Conservation (phyloP, 345 rosid species). For the Camelina neglecta region DNA sequence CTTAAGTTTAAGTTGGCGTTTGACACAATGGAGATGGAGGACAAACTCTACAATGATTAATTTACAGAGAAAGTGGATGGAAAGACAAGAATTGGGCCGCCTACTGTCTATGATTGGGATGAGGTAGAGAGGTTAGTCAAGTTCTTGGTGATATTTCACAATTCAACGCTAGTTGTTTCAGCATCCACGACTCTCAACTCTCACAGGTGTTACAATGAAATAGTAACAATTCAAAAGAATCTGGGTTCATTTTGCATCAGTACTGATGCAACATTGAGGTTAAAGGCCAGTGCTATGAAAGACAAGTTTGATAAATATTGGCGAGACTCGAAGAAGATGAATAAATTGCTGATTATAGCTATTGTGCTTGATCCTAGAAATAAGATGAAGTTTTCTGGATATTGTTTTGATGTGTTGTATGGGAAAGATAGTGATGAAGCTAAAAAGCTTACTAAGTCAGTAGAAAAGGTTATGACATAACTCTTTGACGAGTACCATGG, state of each 20-base stretch:
- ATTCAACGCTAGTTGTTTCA: not conserved
- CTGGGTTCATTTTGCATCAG: too few species aligned
- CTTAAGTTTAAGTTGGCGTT: not conserved
- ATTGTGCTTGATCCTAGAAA: not conserved
- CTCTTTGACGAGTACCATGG: not conserved
- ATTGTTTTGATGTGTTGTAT: not conserved
- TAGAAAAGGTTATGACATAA: not conserved
- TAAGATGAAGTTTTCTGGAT: not conserved
- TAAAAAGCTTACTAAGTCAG: not conserved
- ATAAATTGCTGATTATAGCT: not conserved
- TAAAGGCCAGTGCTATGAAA: too few species aligned
- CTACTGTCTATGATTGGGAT: not conserved
- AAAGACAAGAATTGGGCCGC: too few species aligned
- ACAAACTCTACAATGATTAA: not conserved
- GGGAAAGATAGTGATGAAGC: not conserved
- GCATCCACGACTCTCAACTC: not conserved
- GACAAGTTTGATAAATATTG: too few species aligned
- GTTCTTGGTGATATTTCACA: not conserved
- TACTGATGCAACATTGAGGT: too few species aligned
- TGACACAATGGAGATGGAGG: not conserved
- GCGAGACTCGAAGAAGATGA: too few species aligned
- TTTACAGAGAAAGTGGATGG: too few species aligned
- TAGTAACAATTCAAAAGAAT: too few species aligned
- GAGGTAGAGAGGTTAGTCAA: not conserved
- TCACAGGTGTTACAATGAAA: too few species aligned